phyloP scores from a whole-genome alignment of 1,284 basidiomycete species.

The Ceratobasidium sp. region DNA sequence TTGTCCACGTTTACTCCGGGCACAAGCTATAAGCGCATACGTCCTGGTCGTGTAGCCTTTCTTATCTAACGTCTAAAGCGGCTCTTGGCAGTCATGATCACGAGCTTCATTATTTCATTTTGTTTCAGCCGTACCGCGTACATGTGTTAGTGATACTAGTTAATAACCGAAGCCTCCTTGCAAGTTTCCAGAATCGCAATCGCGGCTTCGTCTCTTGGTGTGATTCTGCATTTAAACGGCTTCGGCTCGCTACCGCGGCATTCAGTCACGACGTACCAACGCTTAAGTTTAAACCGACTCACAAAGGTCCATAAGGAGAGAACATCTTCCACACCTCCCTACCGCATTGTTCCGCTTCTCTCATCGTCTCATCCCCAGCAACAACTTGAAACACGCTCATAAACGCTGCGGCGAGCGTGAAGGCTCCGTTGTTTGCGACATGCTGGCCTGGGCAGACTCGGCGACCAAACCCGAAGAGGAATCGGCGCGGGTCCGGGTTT shows the following conservation, averaged over 20 bases:
- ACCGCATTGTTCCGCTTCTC: neutral
- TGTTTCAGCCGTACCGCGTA: no score
- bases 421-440: conserved; percentile 36
- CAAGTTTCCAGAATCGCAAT: conserved; percentile 9
- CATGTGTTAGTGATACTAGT: no score
- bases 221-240: conserved; percentile 13
- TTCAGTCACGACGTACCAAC: neutral
- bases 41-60: no score
- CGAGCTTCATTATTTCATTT: no score
- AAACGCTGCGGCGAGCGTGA: conserved; percentile 25
- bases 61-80: no score
- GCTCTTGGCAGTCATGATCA: no score
- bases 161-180: neutral
- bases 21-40: no score
- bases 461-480: conserved; percentile 34
- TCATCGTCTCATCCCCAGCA: conserved; percentile 10
- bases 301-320: conserved; percentile 11
- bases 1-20: no score
- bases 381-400: conserved; percentile 30
- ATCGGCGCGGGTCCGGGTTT: conserved; percentile 20
- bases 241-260: conserved; percentile 1
- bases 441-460: conserved; percentile 36
- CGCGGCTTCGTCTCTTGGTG: conserved; percentile 18
- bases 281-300: neutral
- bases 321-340: conserved; percentile 23